Conservation (phyloP, 2,329 filamentous ascomycete species). For the Neoascochyta sp. region DNA sequence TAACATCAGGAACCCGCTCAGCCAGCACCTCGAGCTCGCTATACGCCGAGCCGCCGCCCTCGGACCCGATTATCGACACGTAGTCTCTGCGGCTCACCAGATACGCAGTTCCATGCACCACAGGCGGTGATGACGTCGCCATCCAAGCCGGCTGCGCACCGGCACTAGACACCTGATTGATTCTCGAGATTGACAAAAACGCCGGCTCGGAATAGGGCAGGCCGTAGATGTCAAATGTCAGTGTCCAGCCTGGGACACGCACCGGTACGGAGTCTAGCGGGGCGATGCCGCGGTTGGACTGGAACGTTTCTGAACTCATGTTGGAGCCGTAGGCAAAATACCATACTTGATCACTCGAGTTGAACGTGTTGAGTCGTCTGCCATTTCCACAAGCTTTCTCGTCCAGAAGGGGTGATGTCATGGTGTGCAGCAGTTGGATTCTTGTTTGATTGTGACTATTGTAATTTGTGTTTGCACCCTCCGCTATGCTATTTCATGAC, state of each 20-base stretch:
- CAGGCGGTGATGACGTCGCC: not conserved
- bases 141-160: no score
- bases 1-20: not conserved
- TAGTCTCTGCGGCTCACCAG: not conserved
- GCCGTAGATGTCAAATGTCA: not conserved
- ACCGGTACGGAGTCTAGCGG: not conserved
- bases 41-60: not conserved
- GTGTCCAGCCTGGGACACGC: not conserved
- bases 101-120: not conserved
- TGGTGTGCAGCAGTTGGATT: no score
- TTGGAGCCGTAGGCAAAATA: slow-evolving; percentile 1
- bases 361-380: no score
- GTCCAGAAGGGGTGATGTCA: no score
- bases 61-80: not conserved
- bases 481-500: no score
- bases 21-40: not conserved
- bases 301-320: not conserved
- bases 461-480: no score
- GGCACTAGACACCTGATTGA: no score
- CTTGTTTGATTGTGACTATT: no score
- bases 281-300: not conserved
- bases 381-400: no score
- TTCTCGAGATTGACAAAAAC: not conserved
- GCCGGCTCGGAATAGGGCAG: slow-evolving; percentile 1
- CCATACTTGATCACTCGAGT: no score